A percentile compares a stretch with the other conserved stretches of the same genome.
phyloP scores from a whole-genome alignment of 306 rosid species.

The Prunus fruticosa region DNA sequence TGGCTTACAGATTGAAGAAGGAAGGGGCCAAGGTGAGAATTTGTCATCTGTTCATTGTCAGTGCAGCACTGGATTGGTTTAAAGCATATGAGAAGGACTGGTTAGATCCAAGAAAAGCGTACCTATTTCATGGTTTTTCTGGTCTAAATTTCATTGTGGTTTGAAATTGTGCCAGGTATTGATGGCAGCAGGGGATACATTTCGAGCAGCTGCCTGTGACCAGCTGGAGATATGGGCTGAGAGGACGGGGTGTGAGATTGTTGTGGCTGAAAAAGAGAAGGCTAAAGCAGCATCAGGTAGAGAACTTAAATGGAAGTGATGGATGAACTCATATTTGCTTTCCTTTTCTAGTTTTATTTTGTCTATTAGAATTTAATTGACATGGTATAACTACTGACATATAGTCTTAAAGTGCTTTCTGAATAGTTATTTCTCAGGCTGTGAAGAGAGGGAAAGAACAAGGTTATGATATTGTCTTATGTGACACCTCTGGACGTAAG shows the following conservation, averaged over 20 bases:
- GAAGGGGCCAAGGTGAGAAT: conserved; percentile 85
- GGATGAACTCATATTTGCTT: conserved; percentile 11
- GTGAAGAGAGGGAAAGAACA: conserved; percentile 82
- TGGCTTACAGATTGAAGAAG: conserved; percentile 85
- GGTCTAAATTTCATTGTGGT: conserved; percentile 9
- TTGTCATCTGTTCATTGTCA: conserved; percentile 22
- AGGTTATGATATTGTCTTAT: conserved; percentile 79
- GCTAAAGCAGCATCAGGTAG: conserved; percentile 86
- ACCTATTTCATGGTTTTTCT: conserved; percentile 13
- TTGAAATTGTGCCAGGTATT: conserved; percentile 56
- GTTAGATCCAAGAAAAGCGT: background rate
- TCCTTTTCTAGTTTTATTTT: background rate
- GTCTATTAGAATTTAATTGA: background rate
- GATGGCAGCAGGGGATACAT: conserved; percentile 99
- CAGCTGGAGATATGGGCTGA: conserved; percentile 99
- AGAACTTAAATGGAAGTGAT: conserved; percentile 8
- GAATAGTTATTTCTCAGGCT: conserved; percentile 90
- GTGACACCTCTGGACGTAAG: conserved; percentile 99
- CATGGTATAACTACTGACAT: conserved; percentile 33
- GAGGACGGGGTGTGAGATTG: conserved; percentile 92
- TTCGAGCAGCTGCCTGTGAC: conserved; percentile 98
- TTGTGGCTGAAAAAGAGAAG: conserved; percentile 73
- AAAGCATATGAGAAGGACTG: background rate
- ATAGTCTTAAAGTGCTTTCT: conserved; percentile 43
- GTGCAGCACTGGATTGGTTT: background rate